Evolutionary conservation across 1,284 basidiomycete species (phyloP), one percentile per base, ranked within the genome.

Genomic region (Cutaneotrichosporon cavernicola): DNA sequence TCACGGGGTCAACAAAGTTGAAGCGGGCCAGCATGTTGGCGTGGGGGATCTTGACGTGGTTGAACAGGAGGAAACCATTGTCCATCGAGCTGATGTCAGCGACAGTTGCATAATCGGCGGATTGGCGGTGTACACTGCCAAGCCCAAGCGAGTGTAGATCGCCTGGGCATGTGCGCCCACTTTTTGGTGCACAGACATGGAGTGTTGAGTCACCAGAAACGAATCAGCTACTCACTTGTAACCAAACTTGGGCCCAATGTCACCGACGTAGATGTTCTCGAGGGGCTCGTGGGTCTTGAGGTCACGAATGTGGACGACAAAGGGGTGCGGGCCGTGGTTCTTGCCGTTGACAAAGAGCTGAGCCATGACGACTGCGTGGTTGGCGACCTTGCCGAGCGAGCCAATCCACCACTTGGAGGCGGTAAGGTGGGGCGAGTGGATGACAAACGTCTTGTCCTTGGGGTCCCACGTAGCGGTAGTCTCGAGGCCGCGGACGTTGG

Each of bases 161-260:
- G n/a, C 18, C 3, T 46, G 43, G 43, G 18, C 43, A n/a, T 5
- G 6, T 46, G 43, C 18, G 43, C 18, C 43, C 18, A 46, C 43
- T 46, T 46, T 43, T 43, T 46, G 43, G 43, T 11, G 38, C 11
- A n/a, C 43, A n/a, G 5, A 13, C 7, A n/a, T n/a, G n/a, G n/a
- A n/a, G n/a, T n/a, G n/a, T n/a, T n/a, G n/a, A n/a, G n/a, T n/a
- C n/a, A 18, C 43, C 43, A 16, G 16, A 13, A 5, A 53, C 13
- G 14, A 16, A 8, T 18, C 18, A 3, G 43, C n/a, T 1, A 67
- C 66, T 65, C 83, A 84, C 70, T 85, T 84, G 56, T 84, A 75
- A 34, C 85, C 85, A 83, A 85, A 85, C 79, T 86, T 85, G 72
- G 84, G 84, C 34, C 85, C 84, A 63, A 85, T 84, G 75, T 86